Conservation (phyloP, 2,329 filamentous ascomycete genomes). For the Ceratocystis colombiana region DNA sequence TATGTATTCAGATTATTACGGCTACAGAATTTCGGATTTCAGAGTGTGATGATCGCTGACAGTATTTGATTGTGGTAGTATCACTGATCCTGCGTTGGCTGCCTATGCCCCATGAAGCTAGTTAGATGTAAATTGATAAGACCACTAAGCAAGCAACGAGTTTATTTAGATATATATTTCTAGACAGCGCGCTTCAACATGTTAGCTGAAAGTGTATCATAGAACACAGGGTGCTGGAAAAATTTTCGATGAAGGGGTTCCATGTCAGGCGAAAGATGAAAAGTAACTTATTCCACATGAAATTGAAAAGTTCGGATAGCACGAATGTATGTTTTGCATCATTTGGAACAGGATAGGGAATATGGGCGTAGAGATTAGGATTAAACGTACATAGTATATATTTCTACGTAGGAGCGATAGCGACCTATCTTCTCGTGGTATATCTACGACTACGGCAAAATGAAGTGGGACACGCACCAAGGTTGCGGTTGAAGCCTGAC, state of each 20-base stretch:
- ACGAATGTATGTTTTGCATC: slow-evolving; percentile 25
- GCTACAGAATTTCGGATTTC: neutral
- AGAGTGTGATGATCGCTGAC: neutral
- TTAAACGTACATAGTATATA: slow-evolving; percentile 20
- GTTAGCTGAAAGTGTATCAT: neutral
- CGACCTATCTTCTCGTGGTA: neutral
- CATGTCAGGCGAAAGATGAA: slow-evolving; percentile 26
- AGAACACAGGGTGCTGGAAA: no score
- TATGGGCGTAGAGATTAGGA: neutral
- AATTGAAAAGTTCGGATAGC: slow-evolving; percentile 23
- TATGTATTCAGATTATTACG: slow-evolving; percentile 33
- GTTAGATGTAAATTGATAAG: neutral
- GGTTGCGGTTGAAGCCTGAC: neutral
- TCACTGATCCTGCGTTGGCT: slow-evolving; percentile 37
- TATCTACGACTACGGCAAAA: neutral
- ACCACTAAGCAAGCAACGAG: slow-evolving; percentile 18
- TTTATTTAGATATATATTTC: slow-evolving; percentile 28
- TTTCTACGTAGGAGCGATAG: slow-evolving; percentile 9
- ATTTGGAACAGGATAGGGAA: slow-evolving; percentile 12
- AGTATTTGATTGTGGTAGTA: slow-evolving; percentile 15
- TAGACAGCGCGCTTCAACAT: neutral
- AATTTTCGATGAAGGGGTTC: slow-evolving; percentile 1
- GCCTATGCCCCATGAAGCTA: slow-evolving; percentile 34
- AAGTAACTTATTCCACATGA: slow-evolving; percentile 24
- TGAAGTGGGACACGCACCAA: neutral